Base-by-base conservation (phyloP, 495 filamentous ascomycete species). In the Penicillium mononematosum region DNA sequence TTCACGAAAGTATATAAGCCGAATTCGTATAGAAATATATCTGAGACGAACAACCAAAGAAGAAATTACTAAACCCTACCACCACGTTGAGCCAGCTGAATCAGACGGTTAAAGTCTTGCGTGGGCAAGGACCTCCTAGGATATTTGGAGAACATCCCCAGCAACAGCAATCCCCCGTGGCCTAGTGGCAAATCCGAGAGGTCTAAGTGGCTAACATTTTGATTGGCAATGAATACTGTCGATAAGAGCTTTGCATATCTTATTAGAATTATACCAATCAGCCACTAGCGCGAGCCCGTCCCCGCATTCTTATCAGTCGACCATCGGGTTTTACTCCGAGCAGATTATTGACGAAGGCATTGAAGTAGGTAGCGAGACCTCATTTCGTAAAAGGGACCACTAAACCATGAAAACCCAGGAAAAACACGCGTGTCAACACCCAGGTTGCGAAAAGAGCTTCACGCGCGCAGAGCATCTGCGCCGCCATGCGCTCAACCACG, bases 401-500 rank as follows among this genome's bases (percentile, higher is more conserved):
- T 36, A 42, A 46, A n/a, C 27, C 10, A 68, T 69, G 70, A 76
- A 75, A 49, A 58, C 48, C 36, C 34, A 38, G 14, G 34, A 38
- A 38, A 38, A 38, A 5, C 81, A 79, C 67, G 63, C 53, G 14
- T 83, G 81, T 56, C 63, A 66, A 22, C 72, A 75, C 59, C 71
- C 73, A 10, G 67, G 65, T 7, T 85, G 83, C 56, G 72, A 66
- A 24, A 84, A 83, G 63, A 77, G 73, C 27, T 85, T 85, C 63
- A 82, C 81, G 46, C 73, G 83, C 49, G 77, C 81, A 4, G 83
- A 85, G 58, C 83, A 85, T 67, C 68, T 84, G 12, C 83, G 83
- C 31, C 77, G 83, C 12, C 83, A 85, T 66, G 72, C 77, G 19
- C 69, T 84, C 45, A 85, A 85, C 56, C 83, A 85, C 53, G 69